phyloP scores from a whole-genome alignment of 106 monocot genomes.

The Narthecium ossifragum region DNA sequence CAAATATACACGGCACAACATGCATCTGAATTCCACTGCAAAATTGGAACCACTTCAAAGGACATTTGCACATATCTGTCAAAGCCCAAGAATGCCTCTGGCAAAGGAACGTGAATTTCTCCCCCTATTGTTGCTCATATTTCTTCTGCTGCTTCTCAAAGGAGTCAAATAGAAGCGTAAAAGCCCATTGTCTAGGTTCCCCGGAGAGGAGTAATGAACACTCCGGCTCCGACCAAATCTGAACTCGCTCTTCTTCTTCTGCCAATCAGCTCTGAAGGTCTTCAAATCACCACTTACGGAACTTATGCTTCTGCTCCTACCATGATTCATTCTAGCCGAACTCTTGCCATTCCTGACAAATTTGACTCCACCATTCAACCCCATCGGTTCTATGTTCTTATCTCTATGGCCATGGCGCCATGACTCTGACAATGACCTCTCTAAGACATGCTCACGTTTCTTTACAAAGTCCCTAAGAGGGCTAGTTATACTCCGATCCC shows the following conservation, averaged over 20 bases:
- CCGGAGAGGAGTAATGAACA: conserved; percentile 73
- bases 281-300: conserved; percentile 23
- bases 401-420: conserved; percentile 32
- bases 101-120: conserved; percentile 52
- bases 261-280: conserved; percentile 24
- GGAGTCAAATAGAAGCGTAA: conserved; percentile 94
- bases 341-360: conserved; percentile 11
- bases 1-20: background rate
- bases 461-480: conserved; percentile 53
- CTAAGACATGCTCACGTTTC: conserved; percentile 32
- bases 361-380: conserved; percentile 11
- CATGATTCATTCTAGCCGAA: conserved; percentile 18
- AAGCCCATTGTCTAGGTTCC: conserved; percentile 79
- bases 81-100: conserved; percentile 59
- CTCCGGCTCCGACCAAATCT: conserved; percentile 72
- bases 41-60: background rate
- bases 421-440: conserved; percentile 70
- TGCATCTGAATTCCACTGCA: background rate
- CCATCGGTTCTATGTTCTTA: conserved; percentile 13
- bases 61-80: background rate
- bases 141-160: conserved; percentile 69
- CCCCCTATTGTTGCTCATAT: conserved; percentile 41
- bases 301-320: conserved; percentile 14
- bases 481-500: conserved; percentile 71
- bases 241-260: conserved; percentile 33